These are phyloP conservation scores for Omphalotus olearius DNA, from an alignment of 1,284 basidiomycete species.

Conservation along the genomic window DNA sequence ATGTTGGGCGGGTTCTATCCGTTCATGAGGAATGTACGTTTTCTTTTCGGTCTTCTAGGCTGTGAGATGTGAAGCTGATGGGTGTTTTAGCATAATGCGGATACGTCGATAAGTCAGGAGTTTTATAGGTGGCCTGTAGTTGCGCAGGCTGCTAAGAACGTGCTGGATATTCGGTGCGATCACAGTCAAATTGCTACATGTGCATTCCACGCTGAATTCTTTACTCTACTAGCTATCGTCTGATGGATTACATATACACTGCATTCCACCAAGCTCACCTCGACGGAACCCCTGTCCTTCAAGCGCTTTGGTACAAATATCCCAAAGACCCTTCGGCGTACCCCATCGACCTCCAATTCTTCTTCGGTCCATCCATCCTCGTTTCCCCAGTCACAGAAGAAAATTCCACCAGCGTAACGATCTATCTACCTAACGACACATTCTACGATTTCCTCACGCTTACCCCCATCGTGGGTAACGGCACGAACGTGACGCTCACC, in stretches of 20 bases:
- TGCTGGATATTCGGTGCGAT: constrained; percentile 51
- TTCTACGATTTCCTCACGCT: constrained; percentile 64
- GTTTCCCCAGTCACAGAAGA: constrained; percentile 67
- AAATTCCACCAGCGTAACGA: constrained; percentile 51
- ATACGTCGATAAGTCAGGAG: constrained; percentile 55
- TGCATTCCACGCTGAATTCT: background rate
- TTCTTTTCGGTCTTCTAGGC: background rate
- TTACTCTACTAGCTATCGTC: constrained; percentile 43
- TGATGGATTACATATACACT: constrained; percentile 73
- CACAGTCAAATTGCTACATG: background rate
- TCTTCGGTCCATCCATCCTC: constrained; percentile 63
- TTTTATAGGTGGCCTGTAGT: constrained; percentile 64
- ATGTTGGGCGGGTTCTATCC: constrained; percentile 68
- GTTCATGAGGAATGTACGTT: constrained; percentile 64
- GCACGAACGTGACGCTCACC: constrained; percentile 38
- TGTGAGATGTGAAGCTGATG: background rate
- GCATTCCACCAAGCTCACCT: constrained; percentile 54
- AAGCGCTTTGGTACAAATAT: constrained; percentile 63
- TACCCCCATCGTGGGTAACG: constrained; percentile 41
- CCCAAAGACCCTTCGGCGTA: constrained; percentile 57
- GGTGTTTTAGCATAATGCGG: constrained; percentile 46
- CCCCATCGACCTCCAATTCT: constrained; percentile 62
- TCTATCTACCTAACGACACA: constrained; percentile 59
- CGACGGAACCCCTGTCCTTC: constrained; percentile 60
- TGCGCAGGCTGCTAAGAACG: constrained; percentile 56